These are phyloP conservation scores for Chloromonas sp. DNA, from an alignment of 163 green algal species.

Conservation along the genomic window DNA sequence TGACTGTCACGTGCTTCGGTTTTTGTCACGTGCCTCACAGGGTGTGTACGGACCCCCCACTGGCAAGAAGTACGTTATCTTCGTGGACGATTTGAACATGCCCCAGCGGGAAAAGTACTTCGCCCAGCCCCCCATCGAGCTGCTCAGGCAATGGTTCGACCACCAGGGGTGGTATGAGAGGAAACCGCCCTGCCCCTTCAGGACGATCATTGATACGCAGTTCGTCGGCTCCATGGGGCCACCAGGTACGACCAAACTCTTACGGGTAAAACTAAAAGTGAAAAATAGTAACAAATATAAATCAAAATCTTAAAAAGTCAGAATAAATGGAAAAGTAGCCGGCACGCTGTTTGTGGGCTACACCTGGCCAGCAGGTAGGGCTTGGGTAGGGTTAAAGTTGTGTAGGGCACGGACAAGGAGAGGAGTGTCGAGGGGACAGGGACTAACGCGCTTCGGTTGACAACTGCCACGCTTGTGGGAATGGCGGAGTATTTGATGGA, in stretches of 20 bases:
- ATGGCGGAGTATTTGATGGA: no score
- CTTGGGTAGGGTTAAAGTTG: no score
- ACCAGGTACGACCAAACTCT: constrained; percentile 27
- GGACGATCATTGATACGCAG: constrained; percentile 60
- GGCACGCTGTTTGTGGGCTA: no score
- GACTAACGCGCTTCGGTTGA: no score
- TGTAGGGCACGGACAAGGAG: no score
- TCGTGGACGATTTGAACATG: constrained; percentile 83
- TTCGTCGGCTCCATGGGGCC: constrained; percentile 66
- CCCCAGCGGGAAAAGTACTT: constrained; percentile 73
- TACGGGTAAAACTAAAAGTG: not conserved
- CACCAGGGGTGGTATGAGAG: constrained; percentile 70
- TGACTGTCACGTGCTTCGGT: no score
- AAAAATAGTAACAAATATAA: no score
- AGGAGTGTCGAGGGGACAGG: no score
- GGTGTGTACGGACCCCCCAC: constrained; percentile 65
- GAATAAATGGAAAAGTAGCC: no score
- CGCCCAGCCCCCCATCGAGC: constrained; percentile 74
- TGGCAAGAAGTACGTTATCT: constrained; percentile 68
- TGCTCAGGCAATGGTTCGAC: constrained; percentile 79
- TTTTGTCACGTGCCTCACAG: not conserved
- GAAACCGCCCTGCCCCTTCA: constrained; percentile 64
- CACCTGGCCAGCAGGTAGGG: no score
- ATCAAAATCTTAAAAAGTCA: no score
- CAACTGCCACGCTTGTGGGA: no score